Base-by-base conservation (phyloP, 192 early-diverging fungal genomes). In the Coemansia sp. region DNA sequence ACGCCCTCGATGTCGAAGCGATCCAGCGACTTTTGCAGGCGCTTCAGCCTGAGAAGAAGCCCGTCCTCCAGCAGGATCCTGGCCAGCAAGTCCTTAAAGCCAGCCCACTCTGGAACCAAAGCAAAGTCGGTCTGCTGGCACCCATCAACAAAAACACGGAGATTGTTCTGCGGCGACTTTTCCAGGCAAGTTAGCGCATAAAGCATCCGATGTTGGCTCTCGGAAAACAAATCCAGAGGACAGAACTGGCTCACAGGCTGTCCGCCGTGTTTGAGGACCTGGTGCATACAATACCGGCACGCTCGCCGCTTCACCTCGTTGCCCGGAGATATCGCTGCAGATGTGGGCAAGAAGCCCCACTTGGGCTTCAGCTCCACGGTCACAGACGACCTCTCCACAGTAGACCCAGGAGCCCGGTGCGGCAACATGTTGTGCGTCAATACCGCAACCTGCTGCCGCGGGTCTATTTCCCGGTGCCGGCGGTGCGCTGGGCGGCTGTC, bases 241-340 rank as follows among this genome's bases (percentile, higher is more conserved):
- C 88, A 91, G 44, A 80, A 84, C 6, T 44, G 51, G 41, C 57
- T 78, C 7, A 54, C 23, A 16, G 26, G 33, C 5, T 67, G 47
- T 13, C 32, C 46, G 12, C 55, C 53, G 12, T 53, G 56, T 56
- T 87, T 85, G 10, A 43, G 52, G 25, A 78, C 48, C 46, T 88
- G 80, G 42, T 90, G 78, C 85, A 90, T 85, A 60, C 88, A 90
- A 54, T 80, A 85, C 4, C 83, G 81, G 40, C 88, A 90, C 9
- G 80, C 78, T 11, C 67, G 62, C 12, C 42, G 55, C 50, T 85
- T 87, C 23, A 79, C 68, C 18, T 35, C 21, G 12, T 38, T 52
- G 18, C 67, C 47, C 2, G 47, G 31, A 0, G 59, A 44, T 11
- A 85, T 67, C 16, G 45, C 53, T 20, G 42, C 12, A 2, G 82